Base-by-base conservation (phyloP, 2,329 filamentous ascomycete species). In the Diaporthe destruens region DNA sequence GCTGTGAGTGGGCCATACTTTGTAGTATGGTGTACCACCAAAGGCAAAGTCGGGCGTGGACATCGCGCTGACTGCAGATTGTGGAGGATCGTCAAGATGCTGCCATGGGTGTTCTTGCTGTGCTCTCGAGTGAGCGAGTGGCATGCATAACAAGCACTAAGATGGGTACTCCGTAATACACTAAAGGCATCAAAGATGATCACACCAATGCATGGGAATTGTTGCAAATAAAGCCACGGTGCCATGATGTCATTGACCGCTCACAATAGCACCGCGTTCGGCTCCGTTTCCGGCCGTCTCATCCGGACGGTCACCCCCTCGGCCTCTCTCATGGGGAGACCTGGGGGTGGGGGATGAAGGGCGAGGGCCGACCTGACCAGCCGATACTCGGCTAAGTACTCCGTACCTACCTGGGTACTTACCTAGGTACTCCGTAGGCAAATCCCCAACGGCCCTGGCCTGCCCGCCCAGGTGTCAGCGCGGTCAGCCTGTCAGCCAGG, bases 241-340 rank as follows among this genome's bases (percentile, higher is more conserved):
- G 32, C 32, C 61, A 53, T 66, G 61, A 66, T 66, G 61, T 66
- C 61, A 66, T 66, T 39, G 32, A 25, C n/a, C 61, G 39, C 36
- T 53, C n/a, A 29, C 47, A 53, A 14, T 4, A 53, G n/a, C n/a
- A 66, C 32, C 32, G n/a, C 44, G n/a, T 51, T 39, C 61, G 61
- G 61, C 47, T 66, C 44, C 61, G 61, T 51, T 65, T 51, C 61
- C 61, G 61, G 61, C 44, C 61, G 61, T 65, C 61, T 34, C 44
- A 51, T 25, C 61, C 47, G 47, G 61, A 53, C 61, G 32, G 61
- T 53, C 44, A 25, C 61, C 36, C 29, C 61, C 44, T 49, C 61
- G 61, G 61, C 44, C 61, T 36, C 44, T 51, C 12, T 51, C 12
- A 18, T 36, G n/a, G 32, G 8, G 44, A 23, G 20, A 36, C 34